These are phyloP conservation scores for Pythium myriotylum DNA, from an alignment of 352 stramenopile genomes.

Conservation along the genomic window DNA sequence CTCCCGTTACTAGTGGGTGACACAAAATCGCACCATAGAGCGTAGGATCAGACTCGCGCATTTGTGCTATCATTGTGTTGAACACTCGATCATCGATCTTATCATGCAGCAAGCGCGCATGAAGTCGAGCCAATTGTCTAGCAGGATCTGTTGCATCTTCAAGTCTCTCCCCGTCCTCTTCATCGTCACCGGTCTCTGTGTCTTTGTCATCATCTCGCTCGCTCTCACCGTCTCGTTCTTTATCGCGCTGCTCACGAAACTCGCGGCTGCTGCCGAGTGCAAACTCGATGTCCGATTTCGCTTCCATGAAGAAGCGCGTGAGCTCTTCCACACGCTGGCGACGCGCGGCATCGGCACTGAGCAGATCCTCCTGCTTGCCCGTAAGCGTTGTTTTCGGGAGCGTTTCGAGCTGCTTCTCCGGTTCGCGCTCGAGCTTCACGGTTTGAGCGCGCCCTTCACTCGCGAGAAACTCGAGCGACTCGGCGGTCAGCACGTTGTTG, in stretches of 20 bases:
- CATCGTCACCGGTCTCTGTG: conserved; percentile 55
- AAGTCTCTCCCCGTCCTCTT: conserved; percentile 50
- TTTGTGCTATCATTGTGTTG: conserved; percentile 71
- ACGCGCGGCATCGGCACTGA: conserved; percentile 75
- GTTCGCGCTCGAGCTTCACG: conserved; percentile 74
- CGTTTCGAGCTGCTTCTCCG: conserved; percentile 43
- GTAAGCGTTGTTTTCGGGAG: conserved; percentile 21
- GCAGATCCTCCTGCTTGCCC: conserved; percentile 62
- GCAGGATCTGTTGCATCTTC: conserved; percentile 48
- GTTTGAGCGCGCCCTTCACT: conserved; percentile 56
- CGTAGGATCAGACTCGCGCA: conserved; percentile 78
- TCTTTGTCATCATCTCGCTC: conserved; percentile 71
- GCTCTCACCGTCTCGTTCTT: conserved; percentile 65
- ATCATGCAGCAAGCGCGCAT: conserved; percentile 63
- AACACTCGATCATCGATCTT: conserved; percentile 80
- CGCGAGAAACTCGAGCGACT: conserved; percentile 77
- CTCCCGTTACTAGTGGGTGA: conserved; percentile 78
- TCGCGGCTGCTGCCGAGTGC: conserved; percentile 69
- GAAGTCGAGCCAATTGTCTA: conserved; percentile 45
- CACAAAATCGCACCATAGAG: conserved; percentile 86
- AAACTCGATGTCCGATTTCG: conserved; percentile 90
- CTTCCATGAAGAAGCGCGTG: conserved; percentile 90
- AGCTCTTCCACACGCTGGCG: conserved; percentile 86
- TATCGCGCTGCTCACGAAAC: conserved; percentile 70
- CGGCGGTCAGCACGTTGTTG: conserved; percentile 69